Evolutionary conservation across 768 basidiomycete species (phyloP).

Genomic region (Boletus pseudo-olivaceus): DNA sequence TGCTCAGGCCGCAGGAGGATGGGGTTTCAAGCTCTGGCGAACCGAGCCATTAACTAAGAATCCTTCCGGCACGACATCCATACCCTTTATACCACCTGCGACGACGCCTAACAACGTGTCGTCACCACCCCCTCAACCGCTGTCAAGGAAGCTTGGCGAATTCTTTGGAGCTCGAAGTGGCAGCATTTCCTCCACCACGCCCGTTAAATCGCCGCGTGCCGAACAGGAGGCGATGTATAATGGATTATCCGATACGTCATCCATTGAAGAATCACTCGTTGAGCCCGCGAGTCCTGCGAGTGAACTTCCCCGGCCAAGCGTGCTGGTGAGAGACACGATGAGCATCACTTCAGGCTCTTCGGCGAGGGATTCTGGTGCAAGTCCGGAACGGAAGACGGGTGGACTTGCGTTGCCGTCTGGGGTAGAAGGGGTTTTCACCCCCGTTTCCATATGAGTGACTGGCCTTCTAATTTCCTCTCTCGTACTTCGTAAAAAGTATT

Average conservation of each 20-base stretch:
- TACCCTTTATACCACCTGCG: constrained; percentile 22
- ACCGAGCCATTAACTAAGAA: constrained; percentile 34
- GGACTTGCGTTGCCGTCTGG: constrained; percentile 10
- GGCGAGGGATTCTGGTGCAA: constrained; percentile 23
- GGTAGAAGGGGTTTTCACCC: constrained; percentile 19
- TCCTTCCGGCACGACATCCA: constrained; percentile 26
- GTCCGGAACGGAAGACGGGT: constrained; percentile 26
- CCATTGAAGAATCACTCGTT: constrained; percentile 34
- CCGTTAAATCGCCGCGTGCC: constrained; percentile 20
- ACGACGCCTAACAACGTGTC: constrained; percentile 20
- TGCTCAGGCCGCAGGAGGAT: constrained; percentile 38
- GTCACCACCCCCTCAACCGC: constrained; percentile 38
- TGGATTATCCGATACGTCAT: constrained; percentile 34
- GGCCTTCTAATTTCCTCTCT: constrained; percentile 17
- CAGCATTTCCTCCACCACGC: constrained; percentile 47
- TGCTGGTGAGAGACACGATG: constrained; percentile 30
- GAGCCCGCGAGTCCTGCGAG: constrained; percentile 34
- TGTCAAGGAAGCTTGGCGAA: constrained; percentile 66
- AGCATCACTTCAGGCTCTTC: constrained; percentile 28
- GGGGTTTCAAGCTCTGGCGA: constrained; percentile 74
- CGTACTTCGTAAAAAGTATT: constrained; percentile 4
- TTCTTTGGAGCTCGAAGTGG: constrained; percentile 57
- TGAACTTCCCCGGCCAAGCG: constrained; percentile 23
- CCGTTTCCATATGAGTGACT: constrained; percentile 29
- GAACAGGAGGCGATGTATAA: constrained; percentile 26